Conservation (phyloP, 108 stramenopile genomes). For the Ochromonas danica region DNA sequence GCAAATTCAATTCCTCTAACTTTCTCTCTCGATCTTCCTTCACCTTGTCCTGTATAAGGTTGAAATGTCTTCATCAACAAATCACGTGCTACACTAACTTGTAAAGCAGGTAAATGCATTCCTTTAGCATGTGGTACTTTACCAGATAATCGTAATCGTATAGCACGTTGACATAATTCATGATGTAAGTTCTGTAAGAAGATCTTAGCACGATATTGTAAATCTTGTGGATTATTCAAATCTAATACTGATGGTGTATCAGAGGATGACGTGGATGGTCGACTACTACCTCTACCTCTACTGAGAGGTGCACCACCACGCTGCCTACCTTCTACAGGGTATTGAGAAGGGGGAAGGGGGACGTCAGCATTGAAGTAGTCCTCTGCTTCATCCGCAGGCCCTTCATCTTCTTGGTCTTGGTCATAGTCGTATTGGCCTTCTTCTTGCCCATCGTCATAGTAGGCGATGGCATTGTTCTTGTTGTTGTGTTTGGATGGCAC, state of each 20-base stretch:
- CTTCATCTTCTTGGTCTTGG: no score
- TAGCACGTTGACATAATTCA: neutral
- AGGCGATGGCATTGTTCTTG: no score
- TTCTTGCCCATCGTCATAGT: no score
- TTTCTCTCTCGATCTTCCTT: neutral
- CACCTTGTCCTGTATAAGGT: neutral
- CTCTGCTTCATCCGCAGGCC: neutral
- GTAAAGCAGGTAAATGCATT: neutral
- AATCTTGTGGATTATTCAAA: neutral
- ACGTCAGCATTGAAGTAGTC: neutral
- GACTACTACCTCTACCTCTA: neutral
- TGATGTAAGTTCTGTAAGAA: neutral
- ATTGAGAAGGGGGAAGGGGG: neutral
- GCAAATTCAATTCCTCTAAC: neutral
- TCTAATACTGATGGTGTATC: neutral
- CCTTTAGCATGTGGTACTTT: neutral
- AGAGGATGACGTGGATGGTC: neutral
- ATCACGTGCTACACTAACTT: neutral
- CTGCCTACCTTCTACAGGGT: no score
- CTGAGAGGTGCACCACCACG: no score
- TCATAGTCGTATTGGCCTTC: no score
- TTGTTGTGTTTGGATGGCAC: no score
- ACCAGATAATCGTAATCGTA: neutral
- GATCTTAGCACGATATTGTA: slow-evolving; percentile 33
- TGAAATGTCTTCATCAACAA: slow-evolving; percentile 1